phyloP scores from a whole-genome alignment of 2,329 filamentous ascomycete genomes.

The Pseudohalonectria lignicola region DNA sequence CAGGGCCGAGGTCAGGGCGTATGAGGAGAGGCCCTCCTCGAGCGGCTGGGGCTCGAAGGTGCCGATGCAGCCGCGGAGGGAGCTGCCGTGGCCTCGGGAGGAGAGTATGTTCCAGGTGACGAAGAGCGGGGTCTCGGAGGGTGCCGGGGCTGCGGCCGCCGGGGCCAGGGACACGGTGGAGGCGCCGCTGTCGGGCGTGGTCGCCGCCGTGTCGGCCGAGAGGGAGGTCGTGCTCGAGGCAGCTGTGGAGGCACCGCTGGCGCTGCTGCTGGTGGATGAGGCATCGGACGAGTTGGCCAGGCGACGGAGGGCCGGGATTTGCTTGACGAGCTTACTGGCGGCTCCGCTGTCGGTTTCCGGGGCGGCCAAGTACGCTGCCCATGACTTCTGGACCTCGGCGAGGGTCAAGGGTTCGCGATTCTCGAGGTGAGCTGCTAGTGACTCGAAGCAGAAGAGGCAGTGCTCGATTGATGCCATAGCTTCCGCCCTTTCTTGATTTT shows the following conservation, averaged over 20 bases:
- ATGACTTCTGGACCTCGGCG: constrained; percentile 58
- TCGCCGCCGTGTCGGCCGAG: constrained; percentile 13
- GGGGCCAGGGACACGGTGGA: neutral
- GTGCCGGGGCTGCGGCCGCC: constrained; percentile 21
- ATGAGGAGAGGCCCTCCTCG: constrained; percentile 60
- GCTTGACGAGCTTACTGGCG: constrained; percentile 15
- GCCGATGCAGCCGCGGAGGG: constrained; percentile 87
- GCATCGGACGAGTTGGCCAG: constrained; percentile 25
- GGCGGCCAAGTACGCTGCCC: constrained; percentile 26
- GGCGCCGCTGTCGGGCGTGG: constrained; percentile 11
- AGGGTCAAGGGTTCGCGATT: constrained; percentile 57
- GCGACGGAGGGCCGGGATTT: constrained; percentile 29
- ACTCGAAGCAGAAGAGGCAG: constrained; percentile 90
- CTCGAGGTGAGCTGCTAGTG: constrained; percentile 65
- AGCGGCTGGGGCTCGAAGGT: constrained; percentile 78
- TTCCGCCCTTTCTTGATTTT: no score
- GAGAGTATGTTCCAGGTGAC: constrained; percentile 86
- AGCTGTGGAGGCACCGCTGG: constrained; percentile 11
- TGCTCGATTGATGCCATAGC: constrained; percentile 76
- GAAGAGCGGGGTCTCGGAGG: constrained; percentile 63
- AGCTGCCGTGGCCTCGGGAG: constrained; percentile 44
- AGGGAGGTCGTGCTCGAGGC: constrained; percentile 17
- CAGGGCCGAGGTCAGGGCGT: constrained; percentile 69
- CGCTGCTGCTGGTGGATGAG: constrained; percentile 15
- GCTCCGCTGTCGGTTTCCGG: constrained; percentile 6